A percentile compares a stretch with the other conserved stretches of the same genome.
Evolutionary conservation across 2,329 filamentous ascomycete genomes (phyloP).

Genomic region (Stachybotrys echinatus): DNA sequence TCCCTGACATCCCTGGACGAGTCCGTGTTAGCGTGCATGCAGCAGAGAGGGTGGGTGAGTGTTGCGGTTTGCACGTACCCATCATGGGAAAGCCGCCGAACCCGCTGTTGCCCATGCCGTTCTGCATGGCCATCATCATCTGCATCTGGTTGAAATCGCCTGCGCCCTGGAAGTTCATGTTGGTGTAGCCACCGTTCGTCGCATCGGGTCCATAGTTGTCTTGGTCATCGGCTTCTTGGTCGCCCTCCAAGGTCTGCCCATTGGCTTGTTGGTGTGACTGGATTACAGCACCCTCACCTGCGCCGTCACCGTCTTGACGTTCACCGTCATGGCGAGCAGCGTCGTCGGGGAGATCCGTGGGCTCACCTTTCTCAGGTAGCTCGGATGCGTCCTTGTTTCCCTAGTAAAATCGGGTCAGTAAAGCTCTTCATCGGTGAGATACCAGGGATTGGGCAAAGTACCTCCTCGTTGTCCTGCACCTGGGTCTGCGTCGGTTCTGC

Average conservation of each 20-base stretch:
- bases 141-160: conserved; percentile 74
- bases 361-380: conserved; percentile 3
- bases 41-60: background rate
- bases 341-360: conserved; percentile 3
- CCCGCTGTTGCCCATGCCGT: conserved; percentile 52
- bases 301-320: conserved; percentile 7
- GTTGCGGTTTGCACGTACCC: conserved; percentile 58
- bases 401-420: background rate
- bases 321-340: conserved; percentile 9
- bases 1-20: conserved; percentile 68
- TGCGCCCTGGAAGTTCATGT: conserved; percentile 54
- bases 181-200: conserved; percentile 44
- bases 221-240: conserved; percentile 22
- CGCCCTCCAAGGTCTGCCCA: conserved; percentile 16
- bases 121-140: conserved; percentile 73
- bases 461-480: background rate
- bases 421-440: background rate
- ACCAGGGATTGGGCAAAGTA: background rate
- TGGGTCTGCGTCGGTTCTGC: background rate
- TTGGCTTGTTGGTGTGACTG: conserved; percentile 11
- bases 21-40: conserved; percentile 2
- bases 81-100: conserved; percentile 71
- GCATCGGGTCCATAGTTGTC: conserved; percentile 28
- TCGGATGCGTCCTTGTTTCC: background rate
- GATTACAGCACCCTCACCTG: conserved; percentile 11